These are phyloP conservation scores for Euclidium syriacum DNA, from an alignment of 345 rosid genomes.

Conservation along the genomic window DNA sequence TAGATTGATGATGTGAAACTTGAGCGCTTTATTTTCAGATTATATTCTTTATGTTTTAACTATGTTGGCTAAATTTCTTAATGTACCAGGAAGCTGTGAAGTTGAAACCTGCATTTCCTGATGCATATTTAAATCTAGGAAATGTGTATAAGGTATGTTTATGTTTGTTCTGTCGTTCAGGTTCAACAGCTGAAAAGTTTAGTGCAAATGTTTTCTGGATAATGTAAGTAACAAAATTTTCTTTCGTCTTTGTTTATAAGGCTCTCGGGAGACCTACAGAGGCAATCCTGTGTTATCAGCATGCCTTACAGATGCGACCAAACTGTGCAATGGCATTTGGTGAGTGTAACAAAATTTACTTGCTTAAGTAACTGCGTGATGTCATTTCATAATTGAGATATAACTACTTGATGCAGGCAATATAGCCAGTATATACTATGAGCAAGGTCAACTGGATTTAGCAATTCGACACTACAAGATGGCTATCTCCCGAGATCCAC, in stretches of 20 bases:
- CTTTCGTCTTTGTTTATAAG: constrained; percentile 49
- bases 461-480: constrained; percentile 84
- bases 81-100: constrained; percentile 86
- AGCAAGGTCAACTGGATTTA: constrained; percentile 80
- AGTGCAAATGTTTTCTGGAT: constrained; percentile 15
- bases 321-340: constrained; percentile 83
- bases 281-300: constrained; percentile 88
- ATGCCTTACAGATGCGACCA: constrained; percentile 79
- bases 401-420: constrained; percentile 51
- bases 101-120: constrained; percentile 82
- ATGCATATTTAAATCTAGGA: constrained; percentile 96
- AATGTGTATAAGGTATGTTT: constrained; percentile 91
- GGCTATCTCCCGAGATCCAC: constrained; percentile 76
- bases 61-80: constrained; percentile 10
- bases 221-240: constrained; percentile 35
- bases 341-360: constrained; percentile 34
- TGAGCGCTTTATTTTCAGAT: neutral
- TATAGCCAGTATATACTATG: constrained; percentile 84
- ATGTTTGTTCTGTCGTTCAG: constrained; percentile 19
- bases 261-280: constrained; percentile 92
- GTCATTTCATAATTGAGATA: neutral
- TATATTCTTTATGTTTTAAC: neutral
- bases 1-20: neutral
- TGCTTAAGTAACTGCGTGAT: constrained; percentile 1
- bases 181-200: constrained; percentile 33